Base-by-base conservation (phyloP, 1,139 yeast genomes). In the Schizosaccharomyces versatilis region DNA sequence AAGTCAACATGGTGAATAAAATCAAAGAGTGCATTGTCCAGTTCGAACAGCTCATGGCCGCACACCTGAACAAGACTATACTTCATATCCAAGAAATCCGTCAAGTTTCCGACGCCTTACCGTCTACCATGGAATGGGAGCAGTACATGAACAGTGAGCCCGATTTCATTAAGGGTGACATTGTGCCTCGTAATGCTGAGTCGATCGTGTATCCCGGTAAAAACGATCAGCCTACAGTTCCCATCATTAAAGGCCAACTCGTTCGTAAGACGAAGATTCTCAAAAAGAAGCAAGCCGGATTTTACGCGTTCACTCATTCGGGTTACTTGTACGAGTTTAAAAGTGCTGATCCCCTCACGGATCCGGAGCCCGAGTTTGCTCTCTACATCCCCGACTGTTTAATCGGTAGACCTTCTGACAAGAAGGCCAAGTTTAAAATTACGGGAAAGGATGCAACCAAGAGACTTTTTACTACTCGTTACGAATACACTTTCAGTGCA, bases 351-450 rank as follows among this genome's bases (percentile, higher is more conserved):
- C 64, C 63, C 53, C 61, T 66, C 44, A 64, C 63, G 55, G 75
- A 72, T 59, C 66, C 73, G 9, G 65, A 65, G 17, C 78, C 78
- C 9, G 70, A 70, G 52, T 61, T 72, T 55, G 69, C 73, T 41
- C 61, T 75, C 24, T 73, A 70, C 58, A 62, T 75, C 47, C 78
- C 78, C 5, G 77, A 73, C 38, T 66, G 73, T 53, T 61, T 66
- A 44, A 58, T 73, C 14, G 73, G 73, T 19, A 66, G 68, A 2
- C 64, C 64, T 14, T 64, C 62, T 36, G 60, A 65, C 15, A 71
- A 70, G 24, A 71, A 71, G 57, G 65, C 63, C 63, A 70, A 69
- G 59, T 72, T 75, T 62, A 65, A 63, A 53, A 58, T 75, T 52
- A 39, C 52, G 17, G 52, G 52, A 32, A 49, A 49, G n/a, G 52